Evolutionary conservation across 2,329 filamentous ascomycete species (phyloP).

Genomic region (Pezicula neosporulosa): DNA sequence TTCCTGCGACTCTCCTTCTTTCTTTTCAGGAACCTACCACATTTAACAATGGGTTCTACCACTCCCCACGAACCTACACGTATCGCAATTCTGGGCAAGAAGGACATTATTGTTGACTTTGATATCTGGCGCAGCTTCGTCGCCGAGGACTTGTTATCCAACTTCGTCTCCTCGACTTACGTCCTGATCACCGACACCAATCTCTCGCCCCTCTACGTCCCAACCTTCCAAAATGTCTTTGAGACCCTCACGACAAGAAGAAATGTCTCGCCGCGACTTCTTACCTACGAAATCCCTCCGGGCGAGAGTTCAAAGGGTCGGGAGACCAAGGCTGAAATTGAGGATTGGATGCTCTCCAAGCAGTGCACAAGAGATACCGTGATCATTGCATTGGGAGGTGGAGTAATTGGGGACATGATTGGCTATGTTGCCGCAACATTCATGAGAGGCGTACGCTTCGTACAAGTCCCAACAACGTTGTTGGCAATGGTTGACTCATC

Average conservation of each 20-base stretch:
- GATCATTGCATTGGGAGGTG: constrained; percentile 89
- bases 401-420: constrained; percentile 97
- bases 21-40: neutral
- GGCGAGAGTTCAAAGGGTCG: constrained; percentile 93
- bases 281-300: constrained; percentile 83
- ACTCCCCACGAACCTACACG: constrained; percentile 38
- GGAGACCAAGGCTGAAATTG: constrained; percentile 90
- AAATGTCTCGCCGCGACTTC: constrained; percentile 59
- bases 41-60: constrained; percentile 18
- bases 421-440: constrained; percentile 97
- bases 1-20: neutral
- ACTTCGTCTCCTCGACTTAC: constrained; percentile 83
- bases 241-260: constrained; percentile 34
- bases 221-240: constrained; percentile 70
- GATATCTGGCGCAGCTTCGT: constrained; percentile 85
- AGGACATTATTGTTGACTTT: constrained; percentile 89
- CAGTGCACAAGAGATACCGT: constrained; percentile 94
- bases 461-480: constrained; percentile 93
- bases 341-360: constrained; percentile 93
- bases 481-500: constrained; percentile 98
- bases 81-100: constrained; percentile 82
- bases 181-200: constrained; percentile 97
- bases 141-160: constrained; percentile 73
- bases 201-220: constrained; percentile 74
- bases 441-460: constrained; percentile 94